These are phyloP conservation scores for Paramecium sexaurelia DNA, from an alignment of 73 alveolate species.

Conservation along the genomic window DNA sequence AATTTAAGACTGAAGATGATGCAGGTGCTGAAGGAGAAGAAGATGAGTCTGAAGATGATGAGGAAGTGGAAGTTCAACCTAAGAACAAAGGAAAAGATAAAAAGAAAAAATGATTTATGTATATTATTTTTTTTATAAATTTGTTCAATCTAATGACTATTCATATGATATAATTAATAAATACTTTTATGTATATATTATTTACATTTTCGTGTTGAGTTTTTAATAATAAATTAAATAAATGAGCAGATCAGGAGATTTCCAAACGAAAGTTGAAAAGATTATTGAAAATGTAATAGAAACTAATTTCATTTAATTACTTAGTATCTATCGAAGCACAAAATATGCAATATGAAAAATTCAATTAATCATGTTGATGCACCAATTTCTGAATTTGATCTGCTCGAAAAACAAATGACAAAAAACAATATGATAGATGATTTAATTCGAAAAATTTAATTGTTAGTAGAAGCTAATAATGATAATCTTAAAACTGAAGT, in stretches of 20 bases:
- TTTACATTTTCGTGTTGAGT: neutral
- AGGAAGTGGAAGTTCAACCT: neutral
- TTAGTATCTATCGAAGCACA: constrained; percentile 10
- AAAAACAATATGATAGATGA: neutral
- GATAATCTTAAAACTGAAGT: neutral
- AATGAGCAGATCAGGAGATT: neutral
- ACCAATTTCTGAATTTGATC: neutral
- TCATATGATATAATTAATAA: neutral
- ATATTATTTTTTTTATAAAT: neutral
- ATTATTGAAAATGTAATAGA: neutral
- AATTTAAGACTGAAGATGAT: constrained; percentile 36
- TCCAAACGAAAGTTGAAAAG: neutral
- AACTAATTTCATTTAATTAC: neutral
- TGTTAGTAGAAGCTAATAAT: neutral
- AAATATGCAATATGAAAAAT: neutral
- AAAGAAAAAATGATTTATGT: neutral
- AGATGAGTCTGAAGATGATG: constrained; percentile 23
- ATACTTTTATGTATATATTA: neutral
- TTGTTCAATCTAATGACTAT: neutral
- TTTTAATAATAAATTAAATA: neutral
- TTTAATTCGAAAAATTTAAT: neutral
- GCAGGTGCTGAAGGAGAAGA: constrained; percentile 34
- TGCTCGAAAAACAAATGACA: neutral
- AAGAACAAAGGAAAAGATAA: neutral
- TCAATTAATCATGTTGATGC: neutral